A percentile compares a stretch with the other conserved stretches of the same genome.
phyloP scores from a whole-genome alignment of 2,329 filamentous ascomycete species.

The Conoideocrella luteorostrata region DNA sequence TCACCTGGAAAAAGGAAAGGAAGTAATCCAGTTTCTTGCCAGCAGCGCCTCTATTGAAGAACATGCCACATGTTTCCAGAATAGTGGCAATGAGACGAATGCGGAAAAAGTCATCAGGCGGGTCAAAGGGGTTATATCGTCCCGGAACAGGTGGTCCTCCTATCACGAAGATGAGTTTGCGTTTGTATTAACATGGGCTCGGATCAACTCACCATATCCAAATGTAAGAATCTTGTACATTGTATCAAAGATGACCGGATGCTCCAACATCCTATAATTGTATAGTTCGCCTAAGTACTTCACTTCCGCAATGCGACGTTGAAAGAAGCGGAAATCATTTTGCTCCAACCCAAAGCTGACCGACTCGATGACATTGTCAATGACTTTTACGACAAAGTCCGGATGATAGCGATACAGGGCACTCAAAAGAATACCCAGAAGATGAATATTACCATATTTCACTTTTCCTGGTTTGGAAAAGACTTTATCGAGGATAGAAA shows the following conservation, averaged over 20 bases:
- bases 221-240: constrained; percentile 93
- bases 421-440: constrained; percentile 82
- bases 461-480: constrained; percentile 96
- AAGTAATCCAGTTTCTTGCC: constrained; percentile 99
- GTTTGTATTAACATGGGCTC: not conserved
- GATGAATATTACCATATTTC: constrained; percentile 93
- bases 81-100: constrained; percentile 85
- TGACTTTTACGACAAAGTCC: constrained; percentile 81
- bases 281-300: constrained; percentile 96
- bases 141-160: constrained; percentile 77
- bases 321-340: constrained; percentile 97
- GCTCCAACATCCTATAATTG: constrained; percentile 95
- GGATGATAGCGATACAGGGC: constrained; percentile 89
- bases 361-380: constrained; percentile 86
- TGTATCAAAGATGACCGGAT: constrained; percentile 88
- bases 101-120: constrained; percentile 92
- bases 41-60: constrained; percentile 86
- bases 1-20: constrained; percentile 82
- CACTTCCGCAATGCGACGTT: constrained; percentile 87
- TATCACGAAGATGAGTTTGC: constrained; percentile 19
- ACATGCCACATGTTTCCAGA: constrained; percentile 91
- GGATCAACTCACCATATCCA: constrained; percentile 64
- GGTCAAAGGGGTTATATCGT: constrained; percentile 69
- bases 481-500: constrained; percentile 74
- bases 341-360: constrained; percentile 84